Evolutionary conservation across 139 green algal genomes (phyloP).

Genomic region (Zygnema cylindricum): DNA sequence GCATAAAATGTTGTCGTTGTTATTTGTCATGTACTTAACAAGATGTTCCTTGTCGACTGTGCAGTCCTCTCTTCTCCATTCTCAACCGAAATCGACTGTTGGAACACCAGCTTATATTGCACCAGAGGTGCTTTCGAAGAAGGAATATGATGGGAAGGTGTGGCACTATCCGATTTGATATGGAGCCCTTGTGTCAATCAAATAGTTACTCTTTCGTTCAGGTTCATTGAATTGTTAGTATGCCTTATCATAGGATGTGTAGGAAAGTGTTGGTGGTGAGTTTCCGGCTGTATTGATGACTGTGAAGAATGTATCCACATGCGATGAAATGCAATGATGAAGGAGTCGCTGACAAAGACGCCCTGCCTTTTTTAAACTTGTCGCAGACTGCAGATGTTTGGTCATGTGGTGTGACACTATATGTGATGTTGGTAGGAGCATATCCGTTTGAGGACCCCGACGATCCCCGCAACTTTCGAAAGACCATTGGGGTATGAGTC

Average conservation of each 20-base stretch:
- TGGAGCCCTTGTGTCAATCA: background rate
- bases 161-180: background rate
- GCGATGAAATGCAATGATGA: no score
- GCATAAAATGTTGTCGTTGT: background rate
- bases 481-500: conserved; percentile 90
- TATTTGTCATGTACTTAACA: background rate
- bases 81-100: conserved; percentile 96
- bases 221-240: background rate
- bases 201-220: background rate
- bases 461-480: conserved; percentile 96
- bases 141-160: conserved; percentile 63
- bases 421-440: conserved; percentile 94
- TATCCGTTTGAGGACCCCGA: conserved; percentile 98
- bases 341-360: no score
- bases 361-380: conserved; percentile 11
- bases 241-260: background rate
- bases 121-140: conserved; percentile 76
- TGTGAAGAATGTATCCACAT: background rate
- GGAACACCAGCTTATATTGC: conserved; percentile 99
- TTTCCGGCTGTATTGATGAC: background rate
- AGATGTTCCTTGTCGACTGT: background rate
- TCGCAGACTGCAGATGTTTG: conserved; percentile 94
- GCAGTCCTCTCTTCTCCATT: conserved; percentile 84
- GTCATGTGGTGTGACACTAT: conserved; percentile 97
- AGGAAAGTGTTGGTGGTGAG: background rate